phyloP scores from a whole-genome alignment of 2,329 filamentous ascomycete species.

The Alternaria triticina region DNA sequence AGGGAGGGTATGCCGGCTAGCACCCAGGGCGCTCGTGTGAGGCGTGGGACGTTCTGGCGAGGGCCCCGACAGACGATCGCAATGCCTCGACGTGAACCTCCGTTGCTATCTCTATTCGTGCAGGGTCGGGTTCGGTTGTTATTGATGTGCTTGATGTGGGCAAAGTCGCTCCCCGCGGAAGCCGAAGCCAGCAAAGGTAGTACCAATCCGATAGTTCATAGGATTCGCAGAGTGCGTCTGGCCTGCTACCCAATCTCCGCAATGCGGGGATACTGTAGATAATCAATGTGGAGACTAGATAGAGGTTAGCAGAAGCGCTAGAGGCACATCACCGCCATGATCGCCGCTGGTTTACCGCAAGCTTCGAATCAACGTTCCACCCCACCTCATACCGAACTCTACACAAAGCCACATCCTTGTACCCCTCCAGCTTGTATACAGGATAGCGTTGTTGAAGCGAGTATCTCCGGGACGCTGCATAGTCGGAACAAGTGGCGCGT shows the following conservation, averaged over 20 bases:
- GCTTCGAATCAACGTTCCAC: not conserved
- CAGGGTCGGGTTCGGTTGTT: not conserved
- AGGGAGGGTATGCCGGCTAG: not conserved
- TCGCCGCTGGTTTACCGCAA: not conserved
- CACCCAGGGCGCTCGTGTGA: not conserved
- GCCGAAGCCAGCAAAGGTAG: not conserved
- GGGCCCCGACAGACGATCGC: no score
- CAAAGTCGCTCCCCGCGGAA: not conserved
- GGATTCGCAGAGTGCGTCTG: not conserved
- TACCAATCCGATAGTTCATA: not conserved
- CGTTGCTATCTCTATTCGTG: not conserved
- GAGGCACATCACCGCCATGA: not conserved
- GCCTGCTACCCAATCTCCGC: not conserved
- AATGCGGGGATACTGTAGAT: not conserved
- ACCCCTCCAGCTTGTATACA: not conserved
- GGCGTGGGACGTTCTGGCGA: not conserved
- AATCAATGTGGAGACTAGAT: not conserved
- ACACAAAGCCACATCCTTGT: not conserved
- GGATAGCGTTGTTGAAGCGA: not conserved
- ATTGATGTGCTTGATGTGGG: not conserved
- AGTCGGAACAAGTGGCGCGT: not conserved
- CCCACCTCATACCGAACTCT: not conserved
- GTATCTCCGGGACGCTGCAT: not conserved
- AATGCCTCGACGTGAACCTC: not conserved
- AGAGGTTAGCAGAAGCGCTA: not conserved